Conservation (phyloP, 1,284 basidiomycete species). For the Cutaneotrichosporon spelunceum region DNA sequence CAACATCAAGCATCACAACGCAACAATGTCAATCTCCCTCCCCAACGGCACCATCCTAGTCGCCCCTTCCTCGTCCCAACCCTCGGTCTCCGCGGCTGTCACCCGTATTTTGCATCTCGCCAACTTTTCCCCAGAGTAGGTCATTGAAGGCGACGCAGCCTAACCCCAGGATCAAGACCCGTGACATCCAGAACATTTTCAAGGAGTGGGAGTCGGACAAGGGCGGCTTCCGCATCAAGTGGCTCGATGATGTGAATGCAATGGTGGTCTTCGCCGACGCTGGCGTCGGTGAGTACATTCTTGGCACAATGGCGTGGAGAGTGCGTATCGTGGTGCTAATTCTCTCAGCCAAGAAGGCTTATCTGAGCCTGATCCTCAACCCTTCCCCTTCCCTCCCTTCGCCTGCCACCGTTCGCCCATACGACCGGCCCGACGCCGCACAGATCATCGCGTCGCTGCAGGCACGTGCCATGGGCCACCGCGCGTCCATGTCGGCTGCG, state of each 20-base stretch:
- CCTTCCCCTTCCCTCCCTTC: slow-evolving; percentile 69
- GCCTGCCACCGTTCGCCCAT: slow-evolving; percentile 72
- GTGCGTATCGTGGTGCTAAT: background rate
- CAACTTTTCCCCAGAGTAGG: slow-evolving; percentile 78
- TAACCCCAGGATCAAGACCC: slow-evolving; percentile 71
- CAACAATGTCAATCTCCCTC: slow-evolving; percentile 49
- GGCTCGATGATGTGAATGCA: slow-evolving; percentile 94
- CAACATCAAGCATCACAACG: background rate
- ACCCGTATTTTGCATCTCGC: slow-evolving; percentile 90
- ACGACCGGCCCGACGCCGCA: slow-evolving; percentile 90
- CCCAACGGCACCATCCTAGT: slow-evolving; percentile 47
- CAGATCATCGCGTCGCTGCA: slow-evolving; percentile 84
- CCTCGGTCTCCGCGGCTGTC: slow-evolving; percentile 77
- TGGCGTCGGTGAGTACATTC: slow-evolving; percentile 50
- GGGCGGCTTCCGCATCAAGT: slow-evolving; percentile 98
- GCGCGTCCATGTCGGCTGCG: slow-evolving; percentile 37
- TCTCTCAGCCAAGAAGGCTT: slow-evolving; percentile 79
- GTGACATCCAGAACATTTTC: slow-evolving; percentile 89
- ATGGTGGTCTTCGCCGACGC: slow-evolving; percentile 82
- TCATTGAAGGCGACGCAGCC: background rate
- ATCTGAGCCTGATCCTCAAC: slow-evolving; percentile 77
- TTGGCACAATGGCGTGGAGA: background rate
- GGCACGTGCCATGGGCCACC: slow-evolving; percentile 51
- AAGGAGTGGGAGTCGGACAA: slow-evolving; percentile 79
- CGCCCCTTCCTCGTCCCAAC: slow-evolving; percentile 36